Evolutionary conservation across 352 stramenopile genomes (phyloP).

Genomic region (Halophytophthora batemanensis): DNA sequence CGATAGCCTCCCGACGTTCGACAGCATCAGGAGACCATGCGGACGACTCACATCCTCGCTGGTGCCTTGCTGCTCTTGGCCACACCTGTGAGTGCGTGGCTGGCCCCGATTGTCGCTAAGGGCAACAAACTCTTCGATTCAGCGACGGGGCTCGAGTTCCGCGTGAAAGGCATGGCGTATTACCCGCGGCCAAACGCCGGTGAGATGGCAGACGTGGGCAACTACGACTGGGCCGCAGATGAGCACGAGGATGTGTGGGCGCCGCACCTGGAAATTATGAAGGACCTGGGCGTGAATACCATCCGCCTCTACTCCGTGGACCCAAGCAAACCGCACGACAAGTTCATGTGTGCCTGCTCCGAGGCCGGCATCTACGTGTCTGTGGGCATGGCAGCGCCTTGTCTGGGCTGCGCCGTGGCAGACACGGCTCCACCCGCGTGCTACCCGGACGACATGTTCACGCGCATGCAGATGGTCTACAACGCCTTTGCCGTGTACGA

Average conservation of each 20-base stretch:
- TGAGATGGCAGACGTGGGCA: constrained; percentile 41
- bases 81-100: constrained; percentile 31
- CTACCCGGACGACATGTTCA: constrained; percentile 51
- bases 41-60: no score
- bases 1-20: no score
- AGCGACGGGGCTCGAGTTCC: constrained; percentile 56
- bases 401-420: constrained; percentile 34
- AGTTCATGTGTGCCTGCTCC: constrained; percentile 74
- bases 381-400: constrained; percentile 57
- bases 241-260: constrained; percentile 56
- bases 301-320: constrained; percentile 68
- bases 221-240: constrained; percentile 65
- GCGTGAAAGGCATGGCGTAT: constrained; percentile 70
- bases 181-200: constrained; percentile 64
- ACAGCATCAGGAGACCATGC: no score
- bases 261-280: constrained; percentile 47
- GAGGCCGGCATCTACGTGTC: constrained; percentile 75
- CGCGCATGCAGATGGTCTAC: constrained; percentile 61
- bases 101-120: constrained; percentile 44
- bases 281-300: constrained; percentile 59
- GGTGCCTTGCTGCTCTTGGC: background rate
- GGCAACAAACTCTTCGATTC: constrained; percentile 88
- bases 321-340: constrained; percentile 57
- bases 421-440: constrained; percentile 41
- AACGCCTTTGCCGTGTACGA: constrained; percentile 73